Conservation (phyloP, 148 eudicot species). For the Persicaria tinctoria region DNA sequence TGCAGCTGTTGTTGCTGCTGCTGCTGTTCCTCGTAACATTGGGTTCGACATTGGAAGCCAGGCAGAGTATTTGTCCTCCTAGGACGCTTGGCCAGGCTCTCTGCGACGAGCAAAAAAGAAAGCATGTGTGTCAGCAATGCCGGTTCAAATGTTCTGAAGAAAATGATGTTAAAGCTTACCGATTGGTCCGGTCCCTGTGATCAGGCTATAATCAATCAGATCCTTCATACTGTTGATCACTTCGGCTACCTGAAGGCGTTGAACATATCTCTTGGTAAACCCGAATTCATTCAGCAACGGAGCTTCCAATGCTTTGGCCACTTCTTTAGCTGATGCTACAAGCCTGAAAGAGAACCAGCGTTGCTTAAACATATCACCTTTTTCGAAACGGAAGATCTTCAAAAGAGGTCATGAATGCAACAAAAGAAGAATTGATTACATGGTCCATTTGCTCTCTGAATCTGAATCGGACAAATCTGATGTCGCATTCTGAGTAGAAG, state of each 20-base stretch:
- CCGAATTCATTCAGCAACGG: conserved; percentile 85
- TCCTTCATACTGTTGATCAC: conserved; percentile 90
- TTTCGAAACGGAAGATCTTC: neutral
- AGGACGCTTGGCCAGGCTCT: conserved; percentile 87
- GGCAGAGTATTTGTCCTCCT: conserved; percentile 24
- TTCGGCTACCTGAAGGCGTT: conserved; percentile 96
- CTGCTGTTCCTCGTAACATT: conserved; percentile 35
- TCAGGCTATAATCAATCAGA: too few relatives aligned
- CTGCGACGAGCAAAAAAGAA: conserved; percentile 25
- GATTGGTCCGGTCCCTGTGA: conserved; percentile 49
- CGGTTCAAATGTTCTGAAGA: neutral
- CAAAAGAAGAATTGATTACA: conserved; percentile 35
- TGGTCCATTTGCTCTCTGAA: conserved; percentile 73
- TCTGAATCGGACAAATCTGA: conserved; percentile 58
- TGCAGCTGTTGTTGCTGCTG: conserved; percentile 35
- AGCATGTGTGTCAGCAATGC: neutral
- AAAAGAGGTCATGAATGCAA: neutral
- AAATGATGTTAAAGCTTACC: conserved; percentile 37
- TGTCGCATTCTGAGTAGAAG: conserved; percentile 75
- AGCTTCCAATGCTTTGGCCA: conserved; percentile 72
- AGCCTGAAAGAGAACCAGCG: conserved; percentile 36
- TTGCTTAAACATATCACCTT: too few relatives aligned
- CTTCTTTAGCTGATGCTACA: conserved; percentile 56
- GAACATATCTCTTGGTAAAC: conserved; percentile 84
- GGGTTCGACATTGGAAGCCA: conserved; percentile 31